Base-by-base conservation (phyloP, 2,329 filamentous ascomycete species). In the Paramyrothecium roridum region DNA sequence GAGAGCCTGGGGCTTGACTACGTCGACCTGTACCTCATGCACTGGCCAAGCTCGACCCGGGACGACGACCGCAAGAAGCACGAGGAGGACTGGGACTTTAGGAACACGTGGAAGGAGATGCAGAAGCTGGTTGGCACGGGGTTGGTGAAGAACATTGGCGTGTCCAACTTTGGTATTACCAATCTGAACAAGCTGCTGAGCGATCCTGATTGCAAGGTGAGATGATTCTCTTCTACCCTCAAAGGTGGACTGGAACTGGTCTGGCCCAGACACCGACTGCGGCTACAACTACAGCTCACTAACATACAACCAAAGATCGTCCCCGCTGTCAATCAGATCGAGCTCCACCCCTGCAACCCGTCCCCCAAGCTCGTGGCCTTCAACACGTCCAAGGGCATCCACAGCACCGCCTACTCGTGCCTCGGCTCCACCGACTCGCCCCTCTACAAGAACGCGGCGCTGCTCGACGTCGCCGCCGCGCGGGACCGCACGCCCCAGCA, bases 101-200 rank as follows among this genome's bases (percentile, higher is more conserved):
- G 89, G 64, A 86, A 95, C 73, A 95, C 91, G 23, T 96, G 82
- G 84, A 76, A 79, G 57, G 86, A 91, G 73, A 78, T 90, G 80
- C 84, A 89, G 74, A 88, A 88, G 78, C 77, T 91, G 49, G 75
- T 84, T 22, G 82, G 73, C 12, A 85, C 82, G 48, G 83, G 81
- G 73, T 91, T 90, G 77, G 91, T 93, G 52, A 81, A 80, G 72
- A 91, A 90, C 76, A 93, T 95, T 69, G 90, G 90, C 64, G 88
- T 95, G 55, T 91, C 89, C 72, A 96, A 96, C 81, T 95, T 96
- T 71, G 88, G 81, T 60, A 90, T 93, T 70, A 84, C 78, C 72
- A 90, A 95, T 74, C 77, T 95, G 40, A 88, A 93, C 80, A 89
- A 84, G 71, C 80, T 95, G 56, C 78, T 95, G 58, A 84, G 81